These are phyloP conservation scores for Colletotrichum sp. DNA, from an alignment of 2,329 filamentous ascomycete genomes.

Conservation along the genomic window DNA sequence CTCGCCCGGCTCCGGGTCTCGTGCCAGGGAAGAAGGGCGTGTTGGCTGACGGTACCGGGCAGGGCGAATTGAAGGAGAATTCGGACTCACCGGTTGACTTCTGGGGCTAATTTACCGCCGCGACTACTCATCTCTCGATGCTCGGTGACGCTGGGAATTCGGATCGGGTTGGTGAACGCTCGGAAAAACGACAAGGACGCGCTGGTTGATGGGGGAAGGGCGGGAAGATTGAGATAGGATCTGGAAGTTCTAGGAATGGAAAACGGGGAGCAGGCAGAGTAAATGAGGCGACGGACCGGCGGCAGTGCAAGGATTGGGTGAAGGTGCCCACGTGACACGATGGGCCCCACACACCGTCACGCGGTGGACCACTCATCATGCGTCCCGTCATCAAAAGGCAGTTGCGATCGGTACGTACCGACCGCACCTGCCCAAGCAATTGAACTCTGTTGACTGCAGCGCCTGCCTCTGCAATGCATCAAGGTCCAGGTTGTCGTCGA, in stretches of 20 bases:
- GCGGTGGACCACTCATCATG: slow-evolving; percentile 20
- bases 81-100: slow-evolving; percentile 89
- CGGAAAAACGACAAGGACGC: slow-evolving; percentile 27
- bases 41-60: neutral
- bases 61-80: slow-evolving; percentile 4
- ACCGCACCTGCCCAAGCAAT: neutral
- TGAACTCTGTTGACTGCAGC: neutral
- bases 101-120: slow-evolving; percentile 95
- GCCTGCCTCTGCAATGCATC: neutral
- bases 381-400: slow-evolving; percentile 16
- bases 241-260: slow-evolving; percentile 20
- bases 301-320: slow-evolving; percentile 20
- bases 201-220: slow-evolving; percentile 27
- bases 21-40: slow-evolving; percentile 10
- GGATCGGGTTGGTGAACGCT: slow-evolving; percentile 22
- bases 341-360: slow-evolving; percentile 4
- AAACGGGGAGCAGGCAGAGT: slow-evolving; percentile 24
- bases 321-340: slow-evolving; percentile 6
- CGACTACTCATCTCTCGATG: slow-evolving; percentile 94
- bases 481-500: neutral
- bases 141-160: slow-evolving; percentile 23
- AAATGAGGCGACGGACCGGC: slow-evolving; percentile 22
- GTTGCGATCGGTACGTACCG: neutral
- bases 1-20: slow-evolving; percentile 6
- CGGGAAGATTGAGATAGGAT: slow-evolving; percentile 18